Percentiles rank a stretch among this genome's conserved stretches.
phyloP scores from a whole-genome alignment of 495 filamentous ascomycete genomes.

The Hypoxylon fuscum region DNA sequence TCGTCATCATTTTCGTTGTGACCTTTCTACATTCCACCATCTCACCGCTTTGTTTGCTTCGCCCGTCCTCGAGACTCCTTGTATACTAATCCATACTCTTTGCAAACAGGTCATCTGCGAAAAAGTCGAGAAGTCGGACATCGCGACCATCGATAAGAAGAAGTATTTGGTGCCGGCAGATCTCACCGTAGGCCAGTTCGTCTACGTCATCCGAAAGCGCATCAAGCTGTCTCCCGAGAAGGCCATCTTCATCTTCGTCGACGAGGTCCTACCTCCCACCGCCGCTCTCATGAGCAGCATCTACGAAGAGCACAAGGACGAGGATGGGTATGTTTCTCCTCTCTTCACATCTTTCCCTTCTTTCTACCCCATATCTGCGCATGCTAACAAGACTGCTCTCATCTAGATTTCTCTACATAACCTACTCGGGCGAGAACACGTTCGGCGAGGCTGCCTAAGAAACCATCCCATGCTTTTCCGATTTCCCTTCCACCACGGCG shows the following conservation, averaged over 20 bases:
- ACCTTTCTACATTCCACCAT: slow-evolving; percentile 5
- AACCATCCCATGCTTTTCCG: not conserved
- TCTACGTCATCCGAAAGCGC: slow-evolving; percentile 99
- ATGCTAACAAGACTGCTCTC: slow-evolving; percentile 42
- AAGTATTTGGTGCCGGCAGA: slow-evolving; percentile 99
- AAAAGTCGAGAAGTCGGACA: slow-evolving; percentile 99
- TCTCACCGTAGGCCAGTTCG: slow-evolving; percentile 98
- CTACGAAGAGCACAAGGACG: slow-evolving; percentile 96
- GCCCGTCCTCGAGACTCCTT: not conserved
- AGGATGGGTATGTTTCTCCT: slow-evolving; percentile 67
- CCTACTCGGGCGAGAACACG: slow-evolving; percentile 99
- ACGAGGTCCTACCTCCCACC: slow-evolving; percentile 96
- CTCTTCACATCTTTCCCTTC: not conserved
- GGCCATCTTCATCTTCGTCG: slow-evolving; percentile 99
- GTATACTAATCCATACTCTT: slow-evolving; percentile 5
- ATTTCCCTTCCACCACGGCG: slow-evolving; percentile 19
- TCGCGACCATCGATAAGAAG: slow-evolving; percentile 99
- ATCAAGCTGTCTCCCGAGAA: slow-evolving; percentile 99
- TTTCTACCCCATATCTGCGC: no score
- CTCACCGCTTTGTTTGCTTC: slow-evolving; percentile 27
- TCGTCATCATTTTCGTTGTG: not conserved
- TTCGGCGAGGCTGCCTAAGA: slow-evolving; percentile 70
- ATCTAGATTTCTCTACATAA: slow-evolving; percentile 64
- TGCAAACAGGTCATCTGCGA: slow-evolving; percentile 91
- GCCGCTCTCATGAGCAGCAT: slow-evolving; percentile 99